Conservation (phyloP, 164 flowering plant genomes). For the Brasenia schreberi region DNA sequence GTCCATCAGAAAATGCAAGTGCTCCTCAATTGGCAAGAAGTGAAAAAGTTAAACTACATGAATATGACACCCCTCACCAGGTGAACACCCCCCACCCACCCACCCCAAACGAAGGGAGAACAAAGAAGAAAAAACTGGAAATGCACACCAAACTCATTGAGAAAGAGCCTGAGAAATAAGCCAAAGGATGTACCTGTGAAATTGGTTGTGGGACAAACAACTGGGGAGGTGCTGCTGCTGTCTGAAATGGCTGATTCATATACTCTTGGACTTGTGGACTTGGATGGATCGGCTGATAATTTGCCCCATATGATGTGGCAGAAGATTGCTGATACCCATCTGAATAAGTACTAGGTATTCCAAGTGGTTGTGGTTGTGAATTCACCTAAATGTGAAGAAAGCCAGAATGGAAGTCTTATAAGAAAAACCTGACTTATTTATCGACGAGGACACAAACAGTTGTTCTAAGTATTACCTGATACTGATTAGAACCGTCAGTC, state of each 20-base stretch:
- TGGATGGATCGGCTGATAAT: constrained; percentile 18
- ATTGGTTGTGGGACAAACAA: constrained; percentile 52
- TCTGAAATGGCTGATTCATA: constrained; percentile 35
- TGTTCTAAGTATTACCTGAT: constrained; percentile 33
- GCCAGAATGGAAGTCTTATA: background rate
- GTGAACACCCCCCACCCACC: background rate
- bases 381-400: background rate
- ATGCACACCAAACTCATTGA: background rate
- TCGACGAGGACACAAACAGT: background rate
- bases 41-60: too few relatives aligned
- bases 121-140: background rate
- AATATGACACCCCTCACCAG: too few relatives aligned
- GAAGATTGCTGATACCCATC: constrained; percentile 43
- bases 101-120: background rate
- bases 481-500: constrained; percentile 24
- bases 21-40: too few relatives aligned
- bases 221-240: constrained; percentile 25
- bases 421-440: too few relatives aligned
- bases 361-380: constrained; percentile 19
- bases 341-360: constrained; percentile 35
- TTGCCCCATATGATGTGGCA: constrained; percentile 28
- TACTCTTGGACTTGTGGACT: constrained; percentile 9
- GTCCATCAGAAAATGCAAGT: too few relatives aligned
- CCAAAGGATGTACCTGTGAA: constrained; percentile 28
- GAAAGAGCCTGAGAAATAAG: too few relatives aligned